Evolutionary conservation across 495 filamentous ascomycete species (phyloP).

Genomic region (Daldinia caldariorum): DNA sequence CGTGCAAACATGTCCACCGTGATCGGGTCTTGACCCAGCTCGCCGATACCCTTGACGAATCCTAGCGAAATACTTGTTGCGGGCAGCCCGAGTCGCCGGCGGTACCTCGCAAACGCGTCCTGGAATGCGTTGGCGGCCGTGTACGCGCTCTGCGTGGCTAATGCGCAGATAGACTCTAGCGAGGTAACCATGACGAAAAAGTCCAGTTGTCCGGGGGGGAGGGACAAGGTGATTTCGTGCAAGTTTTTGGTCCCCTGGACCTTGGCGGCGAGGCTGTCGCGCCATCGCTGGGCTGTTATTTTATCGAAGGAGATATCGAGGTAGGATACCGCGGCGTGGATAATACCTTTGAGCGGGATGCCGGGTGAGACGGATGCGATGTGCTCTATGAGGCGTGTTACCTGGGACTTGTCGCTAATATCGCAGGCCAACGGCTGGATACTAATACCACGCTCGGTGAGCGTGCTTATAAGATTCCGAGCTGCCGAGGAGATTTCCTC

Average conservation of each 20-base stretch:
- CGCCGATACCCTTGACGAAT: slow-evolving; percentile 15
- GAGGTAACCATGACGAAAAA: slow-evolving; percentile 67
- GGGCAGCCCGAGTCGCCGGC: slow-evolving; percentile 44
- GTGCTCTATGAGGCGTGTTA: background rate
- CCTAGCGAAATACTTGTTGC: slow-evolving; percentile 24
- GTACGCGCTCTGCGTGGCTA: slow-evolving; percentile 62
- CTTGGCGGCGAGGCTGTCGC: slow-evolving; percentile 51
- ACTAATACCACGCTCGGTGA: background rate
- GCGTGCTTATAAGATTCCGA: slow-evolving; percentile 1
- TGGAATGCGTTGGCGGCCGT: slow-evolving; percentile 64
- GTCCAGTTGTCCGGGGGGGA: slow-evolving; percentile 50
- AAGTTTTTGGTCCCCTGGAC: slow-evolving; percentile 55
- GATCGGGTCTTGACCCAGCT: slow-evolving; percentile 17
- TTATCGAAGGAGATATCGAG: slow-evolving; percentile 56
- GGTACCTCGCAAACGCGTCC: slow-evolving; percentile 53
- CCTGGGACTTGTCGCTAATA: background rate
- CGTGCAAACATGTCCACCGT: slow-evolving; percentile 13
- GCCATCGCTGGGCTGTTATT: slow-evolving; percentile 49
- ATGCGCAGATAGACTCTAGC: slow-evolving; percentile 57
- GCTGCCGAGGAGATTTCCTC: slow-evolving; percentile 15
- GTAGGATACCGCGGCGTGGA: slow-evolving; percentile 53
- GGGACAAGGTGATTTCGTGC: slow-evolving; percentile 49
- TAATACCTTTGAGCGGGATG: slow-evolving; percentile 55
- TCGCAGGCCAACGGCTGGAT: slow-evolving; percentile 18
- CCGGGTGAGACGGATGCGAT: background rate